phyloP scores from a whole-genome alignment of 352 stramenopile genomes.

The Globisporangium mamillatum region DNA sequence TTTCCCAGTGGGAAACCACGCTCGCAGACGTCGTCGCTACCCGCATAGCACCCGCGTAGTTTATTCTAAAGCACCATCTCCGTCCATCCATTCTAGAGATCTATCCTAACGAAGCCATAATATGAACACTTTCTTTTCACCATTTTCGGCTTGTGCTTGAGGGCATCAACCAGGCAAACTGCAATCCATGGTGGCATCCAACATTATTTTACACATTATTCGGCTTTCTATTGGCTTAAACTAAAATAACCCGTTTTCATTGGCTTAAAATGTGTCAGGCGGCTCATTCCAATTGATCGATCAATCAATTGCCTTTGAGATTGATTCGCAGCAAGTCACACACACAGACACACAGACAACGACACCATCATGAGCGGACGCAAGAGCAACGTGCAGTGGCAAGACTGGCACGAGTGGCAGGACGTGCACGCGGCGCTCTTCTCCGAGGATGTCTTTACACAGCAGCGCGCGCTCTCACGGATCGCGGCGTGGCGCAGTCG shows the following conservation, averaged over 20 bases:
- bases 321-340: conserved; percentile 3
- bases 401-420: conserved; percentile 78
- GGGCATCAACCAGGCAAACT: background rate
- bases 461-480: conserved; percentile 54
- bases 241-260: background rate
- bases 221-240: conserved; percentile 8
- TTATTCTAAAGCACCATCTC: background rate
- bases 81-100: conserved; percentile 13
- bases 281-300: background rate
- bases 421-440: conserved; percentile 61
- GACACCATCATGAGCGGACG: conserved; percentile 38
- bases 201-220: too few species aligned
- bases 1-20: background rate
- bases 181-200: background rate
- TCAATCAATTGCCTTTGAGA: background rate
- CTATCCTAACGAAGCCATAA: conserved; percentile 1
- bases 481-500: conserved; percentile 70
- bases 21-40: background rate
- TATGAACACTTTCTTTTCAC: conserved; percentile 12
- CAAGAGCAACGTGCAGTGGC: conserved; percentile 51
- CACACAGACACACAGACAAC: background rate
- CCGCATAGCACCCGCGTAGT: background rate
- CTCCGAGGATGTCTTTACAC: conserved; percentile 37
- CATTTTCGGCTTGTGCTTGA: background rate
- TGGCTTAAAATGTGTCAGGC: background rate